These are phyloP conservation scores for Vitis labrusca DNA, from an alignment of 164 flowering plant genomes.

Conservation along the genomic window DNA sequence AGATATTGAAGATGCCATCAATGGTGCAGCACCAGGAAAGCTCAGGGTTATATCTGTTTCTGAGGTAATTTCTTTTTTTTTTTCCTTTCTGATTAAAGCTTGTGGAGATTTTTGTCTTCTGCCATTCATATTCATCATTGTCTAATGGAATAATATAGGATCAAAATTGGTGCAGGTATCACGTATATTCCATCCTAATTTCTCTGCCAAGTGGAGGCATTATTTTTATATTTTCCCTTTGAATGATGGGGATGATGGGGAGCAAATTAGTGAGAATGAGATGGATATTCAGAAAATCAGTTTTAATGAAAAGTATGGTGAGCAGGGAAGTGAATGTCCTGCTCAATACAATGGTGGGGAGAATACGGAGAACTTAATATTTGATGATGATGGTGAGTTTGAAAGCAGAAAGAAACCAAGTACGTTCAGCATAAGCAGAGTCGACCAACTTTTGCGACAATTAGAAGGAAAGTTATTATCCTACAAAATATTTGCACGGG, in stretches of 20 bases:
- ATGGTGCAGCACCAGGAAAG: slow-evolving; percentile 64
- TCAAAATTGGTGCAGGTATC: slow-evolving; percentile 52
- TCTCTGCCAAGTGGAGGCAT: slow-evolving; percentile 92
- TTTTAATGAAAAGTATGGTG: slow-evolving; percentile 7
- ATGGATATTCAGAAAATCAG: slow-evolving; percentile 7
- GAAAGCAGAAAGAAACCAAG: slow-evolving; percentile 52
- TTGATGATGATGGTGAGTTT: slow-evolving; percentile 20
- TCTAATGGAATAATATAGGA: too few species aligned
- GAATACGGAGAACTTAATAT: slow-evolving; percentile 8
- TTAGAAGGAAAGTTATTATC: slow-evolving; percentile 85
- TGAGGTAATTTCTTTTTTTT: slow-evolving; percentile 38
- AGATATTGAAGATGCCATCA: slow-evolving; percentile 65
- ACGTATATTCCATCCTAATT: slow-evolving; percentile 92
- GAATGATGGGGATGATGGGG: slow-evolving; percentile 30
- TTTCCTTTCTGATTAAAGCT: not conserved
- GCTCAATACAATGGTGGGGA: slow-evolving; percentile 25
- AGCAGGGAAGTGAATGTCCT: slow-evolving; percentile 17
- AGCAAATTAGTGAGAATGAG: slow-evolving; percentile 15
- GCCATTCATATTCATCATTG: too few species aligned
- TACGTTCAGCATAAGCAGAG: slow-evolving; percentile 56
- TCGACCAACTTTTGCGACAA: slow-evolving; percentile 58
- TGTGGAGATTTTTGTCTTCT: not conserved
- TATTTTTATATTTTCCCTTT: slow-evolving; percentile 88
- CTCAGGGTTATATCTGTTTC: slow-evolving; percentile 63
- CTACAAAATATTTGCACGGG: slow-evolving; percentile 92